These are phyloP conservation scores for Aspergillus pseudoterreus DNA, from an alignment of 2,329 filamentous ascomycete species.

Conservation along the genomic window DNA sequence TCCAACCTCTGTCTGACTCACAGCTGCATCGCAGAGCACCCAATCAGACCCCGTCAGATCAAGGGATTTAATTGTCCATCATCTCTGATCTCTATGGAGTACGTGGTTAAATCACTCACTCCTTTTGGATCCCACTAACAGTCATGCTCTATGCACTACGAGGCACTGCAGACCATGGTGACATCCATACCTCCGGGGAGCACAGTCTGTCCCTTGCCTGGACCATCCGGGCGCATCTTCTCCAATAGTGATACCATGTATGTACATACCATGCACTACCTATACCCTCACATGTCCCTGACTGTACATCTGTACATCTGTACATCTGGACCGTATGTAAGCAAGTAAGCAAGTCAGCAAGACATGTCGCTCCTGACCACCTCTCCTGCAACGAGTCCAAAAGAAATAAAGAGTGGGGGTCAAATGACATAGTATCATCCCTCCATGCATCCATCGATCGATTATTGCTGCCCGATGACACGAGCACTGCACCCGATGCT, in stretches of 20 bases:
- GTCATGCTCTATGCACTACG: not conserved
- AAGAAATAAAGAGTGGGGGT: not conserved
- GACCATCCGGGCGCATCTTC: too few species aligned
- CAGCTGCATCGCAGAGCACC: conserved; percentile 8
- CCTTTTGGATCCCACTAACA: not conserved
- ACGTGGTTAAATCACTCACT: not conserved
- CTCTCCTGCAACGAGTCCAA: not conserved
- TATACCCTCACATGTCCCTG: not conserved
- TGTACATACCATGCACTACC: too few species aligned
- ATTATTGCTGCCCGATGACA: too few species aligned
- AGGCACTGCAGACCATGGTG: not conserved
- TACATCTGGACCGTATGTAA: not conserved
- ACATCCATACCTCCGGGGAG: too few species aligned
- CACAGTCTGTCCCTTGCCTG: too few species aligned
- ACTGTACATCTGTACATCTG: not conserved
- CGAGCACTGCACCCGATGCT: too few species aligned
- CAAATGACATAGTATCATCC: too few species aligned
- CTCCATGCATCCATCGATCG: too few species aligned
- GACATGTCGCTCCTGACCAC: not conserved
- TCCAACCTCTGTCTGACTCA: conserved; percentile 10
- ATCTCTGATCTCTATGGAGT: not conserved
- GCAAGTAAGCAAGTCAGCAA: not conserved
- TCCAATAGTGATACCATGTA: too few species aligned
- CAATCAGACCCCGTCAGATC: conserved; percentile 7
- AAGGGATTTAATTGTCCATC: not conserved